Base-by-base conservation (phyloP, 352 stramenopile species). In the Phytophthora fragariaefolia region DNA sequence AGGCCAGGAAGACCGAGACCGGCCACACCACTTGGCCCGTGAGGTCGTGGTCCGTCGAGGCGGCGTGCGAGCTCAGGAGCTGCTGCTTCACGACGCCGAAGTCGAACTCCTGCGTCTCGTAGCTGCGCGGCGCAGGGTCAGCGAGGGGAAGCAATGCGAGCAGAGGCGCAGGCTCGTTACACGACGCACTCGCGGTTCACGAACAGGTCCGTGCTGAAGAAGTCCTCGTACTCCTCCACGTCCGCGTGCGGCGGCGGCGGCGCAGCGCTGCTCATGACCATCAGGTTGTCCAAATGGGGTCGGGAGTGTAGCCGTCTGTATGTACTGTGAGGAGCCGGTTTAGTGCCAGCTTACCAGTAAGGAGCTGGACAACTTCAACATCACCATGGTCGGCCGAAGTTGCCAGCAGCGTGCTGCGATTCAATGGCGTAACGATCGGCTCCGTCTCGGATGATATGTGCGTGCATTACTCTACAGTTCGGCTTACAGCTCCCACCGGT, bases 21-120 rank as follows among this genome's bases (percentile, higher is more conserved):
- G 81, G 85, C 85, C 82, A 93, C 46, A 93, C 77, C 0, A 93
- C 74, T 84, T 93, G 85, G 36, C 85, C 85, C 32, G 85, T 93
- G 24, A 93, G 68, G 46, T 93, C 83, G 64, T 89, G 85, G 66
- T 91, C 85, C 1, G 85, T 93, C 23, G 81, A 87, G 8, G 79
- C 81, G 13, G 81, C 78, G 22, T 74, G 76, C 8, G 81, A 87
- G 51, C 68, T 77, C 40, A 73, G 57, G n/a, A 90, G 61, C 55
- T 69, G 67, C 47, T 90, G 81, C 58, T 63, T 72, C 1, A 81
- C 67, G 23, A 65, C 68, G 9, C 74, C 76, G 59, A 90, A 86
- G 62, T 79, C 74, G 51, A 86, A 90, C 46, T 83, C 76, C 26
- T 79, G 71, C 24, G 64, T 72, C 18, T 47, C 55, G 49, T 90